Conservation (phyloP, 768 basidiomycete genomes). For the Rubroboletus satanas region DNA sequence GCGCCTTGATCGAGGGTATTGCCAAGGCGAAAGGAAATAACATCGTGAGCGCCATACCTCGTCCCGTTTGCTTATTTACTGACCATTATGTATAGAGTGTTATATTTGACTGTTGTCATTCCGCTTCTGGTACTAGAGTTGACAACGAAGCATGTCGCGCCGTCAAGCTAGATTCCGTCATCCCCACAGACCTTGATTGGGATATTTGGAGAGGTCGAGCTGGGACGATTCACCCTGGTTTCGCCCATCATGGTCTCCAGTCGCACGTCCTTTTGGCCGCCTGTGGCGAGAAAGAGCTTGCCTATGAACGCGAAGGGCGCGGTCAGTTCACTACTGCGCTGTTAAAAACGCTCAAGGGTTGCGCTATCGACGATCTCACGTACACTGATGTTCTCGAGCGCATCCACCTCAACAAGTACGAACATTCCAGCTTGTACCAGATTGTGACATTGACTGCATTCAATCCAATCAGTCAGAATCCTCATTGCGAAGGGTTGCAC, state of each 20-base stretch:
- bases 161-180: neutral
- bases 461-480: slow-evolving; percentile 20
- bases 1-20: slow-evolving; percentile 34
- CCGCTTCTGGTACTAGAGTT: slow-evolving; percentile 35
- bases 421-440: neutral
- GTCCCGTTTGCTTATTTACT: neutral
- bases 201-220: slow-evolving; percentile 20
- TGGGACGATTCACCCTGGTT: slow-evolving; percentile 13
- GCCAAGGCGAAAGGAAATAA: slow-evolving; percentile 41
- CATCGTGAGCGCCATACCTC: slow-evolving; percentile 31
- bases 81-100: slow-evolving; percentile 32
- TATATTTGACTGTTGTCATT: slow-evolving; percentile 46
- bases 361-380: slow-evolving; percentile 17
- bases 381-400: slow-evolving; percentile 22
- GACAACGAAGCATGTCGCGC: slow-evolving; percentile 8
- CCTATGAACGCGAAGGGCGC: slow-evolving; percentile 21
- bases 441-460: neutral
- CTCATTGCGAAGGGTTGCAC: slow-evolving; percentile 28
- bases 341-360: slow-evolving; percentile 8
- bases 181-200: slow-evolving; percentile 24
- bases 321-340: slow-evolving; percentile 28
- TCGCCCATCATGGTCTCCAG: slow-evolving; percentile 26
- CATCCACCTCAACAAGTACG: slow-evolving; percentile 14
- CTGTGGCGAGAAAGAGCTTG: slow-evolving; percentile 35
- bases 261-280: slow-evolving; percentile 45